Evolutionary conservation across 257 asterid species (phyloP).

Genomic region (Scutellaria barbata): DNA sequence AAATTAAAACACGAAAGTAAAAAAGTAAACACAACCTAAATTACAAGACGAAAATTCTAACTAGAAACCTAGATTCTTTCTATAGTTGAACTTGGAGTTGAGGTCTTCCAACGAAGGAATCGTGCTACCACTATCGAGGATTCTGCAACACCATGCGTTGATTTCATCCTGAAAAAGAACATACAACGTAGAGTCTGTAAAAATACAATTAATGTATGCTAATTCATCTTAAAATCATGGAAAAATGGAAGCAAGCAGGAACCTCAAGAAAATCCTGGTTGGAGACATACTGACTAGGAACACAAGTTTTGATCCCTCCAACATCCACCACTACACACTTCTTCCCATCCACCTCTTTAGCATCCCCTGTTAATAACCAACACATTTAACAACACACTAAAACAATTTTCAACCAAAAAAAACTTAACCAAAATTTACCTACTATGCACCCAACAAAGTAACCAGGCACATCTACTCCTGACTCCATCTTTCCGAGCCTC

Average conservation of each 20-base stretch:
- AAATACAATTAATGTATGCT: too few relatives aligned
- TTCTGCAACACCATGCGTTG: slow-evolving; percentile 66
- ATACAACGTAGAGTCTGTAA: not conserved
- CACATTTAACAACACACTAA: slow-evolving; percentile 3
- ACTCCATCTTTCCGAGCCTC: slow-evolving; percentile 62
- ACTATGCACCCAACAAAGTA: slow-evolving; percentile 73
- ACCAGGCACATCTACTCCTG: slow-evolving; percentile 54
- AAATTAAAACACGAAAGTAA: too few relatives aligned
- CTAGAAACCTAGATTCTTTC: slow-evolving; percentile 54
- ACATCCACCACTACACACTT: slow-evolving; percentile 53
- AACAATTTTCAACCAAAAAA: too few relatives aligned
- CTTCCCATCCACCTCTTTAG: slow-evolving; percentile 35
- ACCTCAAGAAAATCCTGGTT: slow-evolving; percentile 80
- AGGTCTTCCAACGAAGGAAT: slow-evolving; percentile 60
- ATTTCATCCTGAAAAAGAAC: slow-evolving; percentile 64
- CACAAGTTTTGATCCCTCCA: slow-evolving; percentile 61
- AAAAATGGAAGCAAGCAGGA: not conserved
- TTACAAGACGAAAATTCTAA: too few relatives aligned
- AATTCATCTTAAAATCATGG: not conserved
- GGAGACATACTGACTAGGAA: slow-evolving; percentile 63
- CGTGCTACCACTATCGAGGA: slow-evolving; percentile 46
- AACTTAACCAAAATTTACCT: slow-evolving; percentile 38
- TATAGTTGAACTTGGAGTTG: slow-evolving; percentile 43
- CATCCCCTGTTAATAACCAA: slow-evolving; percentile 40
- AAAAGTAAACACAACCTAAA: too few relatives aligned